These are phyloP conservation scores for Parathielavia hyrcaniae DNA, from an alignment of 495 filamentous ascomycete genomes.

Conservation along the genomic window DNA sequence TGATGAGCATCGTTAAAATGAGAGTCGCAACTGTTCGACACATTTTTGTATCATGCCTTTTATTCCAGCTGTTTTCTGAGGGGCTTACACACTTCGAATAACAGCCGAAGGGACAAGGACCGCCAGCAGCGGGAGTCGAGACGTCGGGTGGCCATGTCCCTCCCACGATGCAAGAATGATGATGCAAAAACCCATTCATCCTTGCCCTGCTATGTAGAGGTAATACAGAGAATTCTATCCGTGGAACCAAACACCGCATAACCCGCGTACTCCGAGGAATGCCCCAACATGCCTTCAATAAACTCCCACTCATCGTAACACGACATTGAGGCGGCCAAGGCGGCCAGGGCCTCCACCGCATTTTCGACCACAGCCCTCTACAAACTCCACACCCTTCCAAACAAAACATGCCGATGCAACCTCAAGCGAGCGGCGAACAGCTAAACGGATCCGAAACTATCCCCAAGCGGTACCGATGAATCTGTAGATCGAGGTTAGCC, in stretches of 20 bases:
- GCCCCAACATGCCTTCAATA: conserved; percentile 2
- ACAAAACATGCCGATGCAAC: neutral
- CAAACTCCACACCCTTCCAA: conserved; percentile 4
- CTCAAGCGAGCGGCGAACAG: conserved; percentile 34
- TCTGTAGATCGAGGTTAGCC: conserved; percentile 29
- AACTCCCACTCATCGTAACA: conserved; percentile 1
- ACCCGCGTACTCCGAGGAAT: conserved; percentile 4
- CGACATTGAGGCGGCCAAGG: neutral
- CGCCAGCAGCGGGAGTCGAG: too few species aligned
- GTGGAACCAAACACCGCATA: neutral
- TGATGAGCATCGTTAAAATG: too few species aligned
- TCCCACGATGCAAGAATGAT: too few species aligned
- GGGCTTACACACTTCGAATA: too few species aligned
- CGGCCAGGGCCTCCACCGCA: neutral
- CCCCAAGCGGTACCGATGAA: conserved; percentile 39
- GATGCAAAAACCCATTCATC: neutral
- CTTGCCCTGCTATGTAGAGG: neutral
- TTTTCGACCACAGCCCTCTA: neutral
- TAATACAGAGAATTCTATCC: conserved; percentile 1
- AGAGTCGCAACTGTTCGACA: too few species aligned
- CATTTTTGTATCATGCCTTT: too few species aligned
- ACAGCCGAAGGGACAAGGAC: too few species aligned
- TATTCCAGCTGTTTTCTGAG: too few species aligned
- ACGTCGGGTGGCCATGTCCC: too few species aligned
- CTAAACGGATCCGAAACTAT: conserved; percentile 45